A percentile compares a stretch with the other conserved stretches of the same genome.
Evolutionary conservation across 78 protist species (phyloP).

Genomic region (Mantamonas sphyraenae): DNA sequence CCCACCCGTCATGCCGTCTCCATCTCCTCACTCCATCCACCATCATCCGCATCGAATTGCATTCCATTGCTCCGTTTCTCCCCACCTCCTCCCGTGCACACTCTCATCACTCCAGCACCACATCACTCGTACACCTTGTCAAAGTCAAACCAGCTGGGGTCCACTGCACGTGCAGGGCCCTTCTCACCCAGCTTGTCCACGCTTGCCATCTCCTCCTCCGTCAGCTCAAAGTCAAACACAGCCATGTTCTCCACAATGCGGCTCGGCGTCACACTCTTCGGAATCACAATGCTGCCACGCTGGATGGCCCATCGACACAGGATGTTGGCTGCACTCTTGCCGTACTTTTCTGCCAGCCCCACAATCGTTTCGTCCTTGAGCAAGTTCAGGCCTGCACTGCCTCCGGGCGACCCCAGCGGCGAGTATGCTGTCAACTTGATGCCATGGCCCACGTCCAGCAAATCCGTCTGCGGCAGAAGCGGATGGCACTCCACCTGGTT

Average conservation of each 20-base stretch:
- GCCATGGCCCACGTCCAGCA: conserved; percentile 8
- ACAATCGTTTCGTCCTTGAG: conserved; percentile 24
- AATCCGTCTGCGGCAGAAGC: conserved; percentile 29
- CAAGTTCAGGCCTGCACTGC: neutral
- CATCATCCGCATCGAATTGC: no score
- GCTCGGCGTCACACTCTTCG: conserved; percentile 12
- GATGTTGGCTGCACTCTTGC: conserved; percentile 45
- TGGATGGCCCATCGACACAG: conserved; percentile 20
- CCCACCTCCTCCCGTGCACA: no score
- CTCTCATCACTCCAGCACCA: no score
- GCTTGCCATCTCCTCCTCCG: neutral
- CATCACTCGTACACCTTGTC: no score
- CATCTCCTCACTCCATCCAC: no score
- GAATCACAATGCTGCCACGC: conserved; percentile 16
- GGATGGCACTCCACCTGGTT: conserved; percentile 71
- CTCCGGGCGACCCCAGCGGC: conserved; percentile 55
- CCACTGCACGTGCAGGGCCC: no score
- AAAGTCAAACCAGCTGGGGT: no score
- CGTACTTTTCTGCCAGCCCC: conserved; percentile 36
- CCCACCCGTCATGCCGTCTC: no score
- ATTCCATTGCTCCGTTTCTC: no score
- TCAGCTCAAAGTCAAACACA: neutral
- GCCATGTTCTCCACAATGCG: conserved; percentile 13
- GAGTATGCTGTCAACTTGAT: conserved; percentile 49
- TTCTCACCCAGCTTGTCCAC: no score